Evolutionary conservation across 257 asterid genomes (phyloP), one percentile per base, ranked within the genome.

Genomic region (Lavandula angustifolia): DNA sequence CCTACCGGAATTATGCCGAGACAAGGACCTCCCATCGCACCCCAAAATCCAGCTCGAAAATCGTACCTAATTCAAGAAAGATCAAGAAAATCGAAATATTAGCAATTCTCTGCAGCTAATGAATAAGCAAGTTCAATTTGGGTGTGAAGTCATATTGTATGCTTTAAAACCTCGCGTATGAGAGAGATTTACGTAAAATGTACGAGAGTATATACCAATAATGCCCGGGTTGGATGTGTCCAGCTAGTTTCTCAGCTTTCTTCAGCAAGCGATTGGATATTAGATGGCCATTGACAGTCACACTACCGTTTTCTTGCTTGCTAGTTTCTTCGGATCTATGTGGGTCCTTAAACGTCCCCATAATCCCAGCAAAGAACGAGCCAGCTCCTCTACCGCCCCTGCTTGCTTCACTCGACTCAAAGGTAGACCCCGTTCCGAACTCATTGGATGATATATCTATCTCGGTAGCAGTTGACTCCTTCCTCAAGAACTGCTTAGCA

Each of bases 1-100:
- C 88, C 81, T 89, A 92, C 99, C 11, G 99, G 97, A 65, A 92
- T 58, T 60, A 92, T 84, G 79, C 99, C 99, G 31, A 85, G 91
- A 70, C 97, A 89, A 67, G 97, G 94, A 63, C 95, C 90, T 64
- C 97, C 97, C 3, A 83, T 65, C 13, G 76, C 89, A 68, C 99
- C 99, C 99, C 99, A 92, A 75, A 92, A 92, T 72, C 99, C 99
- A 63, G 94, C 99, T 64, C 96, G 85, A 48, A 76, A 84, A 55
- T 92, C 99, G 16, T 92, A 92, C 99, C 99, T 92, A 70, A 75
- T 43, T 32, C 27, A 18, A 77, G 52, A 60, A 54, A 47, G 40
- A 16, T 52, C 44, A 44, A 6, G 13, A 14, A 60, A 52, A 62
- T 54, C 55, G 52, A 66, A 65, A 10, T 18, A 29, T 54, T 65